A percentile compares a stretch with the other conserved stretches of the same genome.
Evolutionary conservation across 176 grass and related monocot genomes (phyloP).

Genomic region (Stipa capillata): DNA sequence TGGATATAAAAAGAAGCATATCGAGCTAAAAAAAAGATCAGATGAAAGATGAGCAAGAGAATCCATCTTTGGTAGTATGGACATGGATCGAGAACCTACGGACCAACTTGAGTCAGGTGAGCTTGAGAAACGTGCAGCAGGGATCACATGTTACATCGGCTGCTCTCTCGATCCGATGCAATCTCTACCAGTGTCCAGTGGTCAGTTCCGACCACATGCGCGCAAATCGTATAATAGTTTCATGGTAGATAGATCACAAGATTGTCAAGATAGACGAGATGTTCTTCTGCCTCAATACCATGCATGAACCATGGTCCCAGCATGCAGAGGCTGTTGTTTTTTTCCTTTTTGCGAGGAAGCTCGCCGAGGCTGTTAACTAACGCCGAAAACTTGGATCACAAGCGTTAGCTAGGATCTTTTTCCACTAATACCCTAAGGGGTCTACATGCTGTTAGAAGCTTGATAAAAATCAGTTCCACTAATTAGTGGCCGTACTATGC

Average conservation of each 20-base stretch:
- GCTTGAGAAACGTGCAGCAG: neutral
- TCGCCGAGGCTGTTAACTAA: neutral
- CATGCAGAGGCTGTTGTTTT: neutral
- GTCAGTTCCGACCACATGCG: neutral
- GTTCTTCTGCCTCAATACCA: neutral
- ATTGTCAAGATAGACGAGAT: neutral
- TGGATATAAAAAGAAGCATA: neutral
- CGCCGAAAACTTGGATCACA: slow-evolving; percentile 26
- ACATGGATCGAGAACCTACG: neutral
- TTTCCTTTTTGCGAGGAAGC: no score
- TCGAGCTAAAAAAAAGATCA: neutral
- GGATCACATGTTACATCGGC: neutral
- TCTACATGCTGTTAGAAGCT: slow-evolving; percentile 12
- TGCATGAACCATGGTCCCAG: neutral
- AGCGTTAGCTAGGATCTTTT: neutral
- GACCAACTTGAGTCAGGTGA: neutral
- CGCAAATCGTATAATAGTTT: neutral
- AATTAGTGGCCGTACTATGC: neutral
- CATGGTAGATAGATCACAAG: neutral
- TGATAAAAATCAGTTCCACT: neutral
- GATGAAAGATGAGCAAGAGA: neutral
- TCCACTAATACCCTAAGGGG: neutral
- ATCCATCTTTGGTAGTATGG: neutral
- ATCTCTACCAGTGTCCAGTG: neutral
- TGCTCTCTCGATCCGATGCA: neutral